phyloP scores from a whole-genome alignment of 2,329 filamentous ascomycete genomes.

The Pseudogymnoascus sp. region DNA sequence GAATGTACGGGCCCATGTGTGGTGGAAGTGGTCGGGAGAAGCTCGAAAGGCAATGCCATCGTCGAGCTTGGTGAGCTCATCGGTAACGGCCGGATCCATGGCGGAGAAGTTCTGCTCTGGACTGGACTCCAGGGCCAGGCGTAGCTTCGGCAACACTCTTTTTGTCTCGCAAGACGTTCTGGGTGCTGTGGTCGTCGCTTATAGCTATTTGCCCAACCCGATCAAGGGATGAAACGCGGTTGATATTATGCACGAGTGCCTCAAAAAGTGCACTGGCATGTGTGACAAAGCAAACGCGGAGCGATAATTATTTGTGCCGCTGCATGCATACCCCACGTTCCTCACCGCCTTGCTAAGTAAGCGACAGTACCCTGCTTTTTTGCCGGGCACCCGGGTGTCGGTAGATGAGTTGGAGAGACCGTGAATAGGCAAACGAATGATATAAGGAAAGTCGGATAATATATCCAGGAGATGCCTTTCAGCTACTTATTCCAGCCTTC shows the following conservation, averaged over 20 bases:
- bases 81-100: slow-evolving; percentile 35
- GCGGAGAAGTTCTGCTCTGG: background rate
- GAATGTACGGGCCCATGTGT: slow-evolving; percentile 93
- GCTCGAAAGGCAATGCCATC: slow-evolving; percentile 69
- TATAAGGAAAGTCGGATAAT: background rate
- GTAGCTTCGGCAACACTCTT: background rate
- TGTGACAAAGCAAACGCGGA: background rate
- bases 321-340: background rate
- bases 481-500: background rate
- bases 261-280: slow-evolving; percentile 3
- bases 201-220: background rate
- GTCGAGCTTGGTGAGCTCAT: slow-evolving; percentile 48
- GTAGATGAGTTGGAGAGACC: background rate
- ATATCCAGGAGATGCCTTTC: background rate
- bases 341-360: slow-evolving; percentile 8
- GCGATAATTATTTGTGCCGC: background rate
- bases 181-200: background rate
- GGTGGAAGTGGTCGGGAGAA: slow-evolving; percentile 63
- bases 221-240: slow-evolving; percentile 4
- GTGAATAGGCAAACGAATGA: background rate
- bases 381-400: slow-evolving; percentile 1
- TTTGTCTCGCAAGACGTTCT: background rate
- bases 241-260: slow-evolving; percentile 2
- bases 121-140: background rate
- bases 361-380: slow-evolving; percentile 2